Evolutionary conservation across 2,329 filamentous ascomycete genomes (phyloP).

Genomic region (Cercospora sp.): DNA sequence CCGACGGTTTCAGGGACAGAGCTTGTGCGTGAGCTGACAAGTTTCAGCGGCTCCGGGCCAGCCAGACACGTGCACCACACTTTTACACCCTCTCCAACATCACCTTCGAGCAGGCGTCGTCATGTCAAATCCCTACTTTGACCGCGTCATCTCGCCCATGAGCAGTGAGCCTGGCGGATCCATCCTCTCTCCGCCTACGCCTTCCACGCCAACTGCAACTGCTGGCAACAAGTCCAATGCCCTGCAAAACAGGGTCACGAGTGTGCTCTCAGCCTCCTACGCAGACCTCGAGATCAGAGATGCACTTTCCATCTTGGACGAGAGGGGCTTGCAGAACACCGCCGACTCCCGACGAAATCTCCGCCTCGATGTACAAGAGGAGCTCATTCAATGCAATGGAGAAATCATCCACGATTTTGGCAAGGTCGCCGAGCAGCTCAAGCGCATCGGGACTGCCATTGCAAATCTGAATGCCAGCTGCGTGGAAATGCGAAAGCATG

Average conservation of each 20-base stretch:
- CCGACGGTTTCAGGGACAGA: background rate
- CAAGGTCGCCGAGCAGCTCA: conserved; percentile 86
- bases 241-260: conserved; percentile 77
- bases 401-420: conserved; percentile 87
- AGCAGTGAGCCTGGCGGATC: conserved; percentile 10
- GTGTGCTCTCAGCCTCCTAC: conserved; percentile 86
- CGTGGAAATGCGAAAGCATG: conserved; percentile 74
- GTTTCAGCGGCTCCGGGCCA: background rate
- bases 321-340: conserved; percentile 68
- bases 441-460: conserved; percentile 77
- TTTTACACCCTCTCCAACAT: background rate
- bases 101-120: background rate
- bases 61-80: background rate
- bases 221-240: conserved; percentile 56
- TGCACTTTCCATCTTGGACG: conserved; percentile 75
- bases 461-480: conserved; percentile 76
- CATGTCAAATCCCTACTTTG: conserved; percentile 34
- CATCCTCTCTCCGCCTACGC: conserved; percentile 24
- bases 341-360: conserved; percentile 76
- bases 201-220: conserved; percentile 7
- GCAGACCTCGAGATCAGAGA: conserved; percentile 89
- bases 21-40: background rate
- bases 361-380: conserved; percentile 80
- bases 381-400: conserved; percentile 90
- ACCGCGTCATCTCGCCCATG: conserved; percentile 25